Evolutionary conservation across 148 eudicot species (phyloP), one percentile per base, ranked within the genome.

Genomic region (Amaranthus cruentus): DNA sequence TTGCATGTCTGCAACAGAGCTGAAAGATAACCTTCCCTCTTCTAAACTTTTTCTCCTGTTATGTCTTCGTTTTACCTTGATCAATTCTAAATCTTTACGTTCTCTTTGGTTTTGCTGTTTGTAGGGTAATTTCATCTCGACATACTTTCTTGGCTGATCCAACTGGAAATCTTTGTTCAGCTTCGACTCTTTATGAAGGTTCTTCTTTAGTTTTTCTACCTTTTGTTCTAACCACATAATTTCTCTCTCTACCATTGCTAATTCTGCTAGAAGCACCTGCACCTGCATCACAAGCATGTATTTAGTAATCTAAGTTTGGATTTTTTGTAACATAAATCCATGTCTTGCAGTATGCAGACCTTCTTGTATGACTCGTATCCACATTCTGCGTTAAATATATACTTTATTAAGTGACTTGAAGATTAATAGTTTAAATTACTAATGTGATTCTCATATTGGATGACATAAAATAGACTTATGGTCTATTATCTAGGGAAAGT

Each of bases 211-310:
- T 46, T 82, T 82, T 14, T 77, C 78, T 3, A 85, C 74, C 70
- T 80, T 91, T 54, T 82, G 81, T 81, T 91, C 99, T 47, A 95
- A 81, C 89, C 86, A 87, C 28, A 46, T 55, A 4, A 95, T 92
- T 77, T 95, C 93, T 74, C 87, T 89, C 78, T 95, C 99, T 50
- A 85, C 86, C 72, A 75, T 63, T 14, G 88, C 86, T 60, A 95
- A 57, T 74, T 95, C 99, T 73, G 88, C 84, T 44, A 91, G 80
- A 44, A 95, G 96, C 69, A 57, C 83, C 75, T 85, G 85, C 49
- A 87, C 87, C 97, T 95, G 87, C 79, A 73, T 28, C 43, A 69
- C 44, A 7, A 10, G 7, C 38, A n/a, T n/a, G 7, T 1, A 5
- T 51, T 70, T 2, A 66, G 38, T 28, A 68, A 0, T 48, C 6